Percentiles rank a stretch among this genome's conserved stretches.
These are phyloP conservation scores for Xylaria hypoxylon DNA, from an alignment of 2,329 filamentous ascomycete species.

Conservation along the genomic window DNA sequence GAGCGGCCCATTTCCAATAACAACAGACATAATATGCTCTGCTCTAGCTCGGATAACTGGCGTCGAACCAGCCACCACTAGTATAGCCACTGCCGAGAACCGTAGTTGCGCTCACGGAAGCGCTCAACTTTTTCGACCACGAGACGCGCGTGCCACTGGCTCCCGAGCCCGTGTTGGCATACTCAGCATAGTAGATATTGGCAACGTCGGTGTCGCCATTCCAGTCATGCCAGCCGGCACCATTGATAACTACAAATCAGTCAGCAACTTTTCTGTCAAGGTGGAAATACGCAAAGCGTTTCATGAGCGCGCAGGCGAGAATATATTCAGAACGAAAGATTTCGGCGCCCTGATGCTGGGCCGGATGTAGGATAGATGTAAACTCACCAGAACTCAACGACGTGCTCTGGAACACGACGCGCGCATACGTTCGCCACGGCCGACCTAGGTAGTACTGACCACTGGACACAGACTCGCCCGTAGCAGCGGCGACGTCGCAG, in stretches of 20 bases:
- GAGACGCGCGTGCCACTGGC: conserved; percentile 64
- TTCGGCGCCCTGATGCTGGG: neutral
- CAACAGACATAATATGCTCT: neutral
- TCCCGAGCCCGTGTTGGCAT: conserved; percentile 68
- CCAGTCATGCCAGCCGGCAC: conserved; percentile 70
- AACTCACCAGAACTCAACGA: conserved; percentile 55
- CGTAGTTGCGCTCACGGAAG: conserved; percentile 51
- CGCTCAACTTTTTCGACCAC: conserved; percentile 53
- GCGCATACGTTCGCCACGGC: conserved; percentile 60
- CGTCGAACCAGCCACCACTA: conserved; percentile 41
- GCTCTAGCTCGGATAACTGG: conserved; percentile 38
- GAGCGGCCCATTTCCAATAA: too few relatives aligned
- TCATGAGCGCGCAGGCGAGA: neutral
- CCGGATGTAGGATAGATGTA: neutral
- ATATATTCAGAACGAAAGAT: neutral
- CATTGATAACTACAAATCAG: conserved; percentile 62
- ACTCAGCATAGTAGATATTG: conserved; percentile 69
- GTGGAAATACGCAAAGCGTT: neutral
- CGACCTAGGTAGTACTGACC: conserved; percentile 62
- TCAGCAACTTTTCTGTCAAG: neutral
- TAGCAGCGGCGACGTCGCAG: conserved; percentile 56
- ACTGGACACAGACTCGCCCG: conserved; percentile 52
- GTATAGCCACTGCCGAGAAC: conserved; percentile 45
- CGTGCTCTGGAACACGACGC: conserved; percentile 63
- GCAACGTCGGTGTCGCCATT: conserved; percentile 61